A percentile compares a stretch with the other conserved stretches of the same genome.
Evolutionary conservation across 345 rosid species (phyloP).

Genomic region (Lepidium africanum): DNA sequence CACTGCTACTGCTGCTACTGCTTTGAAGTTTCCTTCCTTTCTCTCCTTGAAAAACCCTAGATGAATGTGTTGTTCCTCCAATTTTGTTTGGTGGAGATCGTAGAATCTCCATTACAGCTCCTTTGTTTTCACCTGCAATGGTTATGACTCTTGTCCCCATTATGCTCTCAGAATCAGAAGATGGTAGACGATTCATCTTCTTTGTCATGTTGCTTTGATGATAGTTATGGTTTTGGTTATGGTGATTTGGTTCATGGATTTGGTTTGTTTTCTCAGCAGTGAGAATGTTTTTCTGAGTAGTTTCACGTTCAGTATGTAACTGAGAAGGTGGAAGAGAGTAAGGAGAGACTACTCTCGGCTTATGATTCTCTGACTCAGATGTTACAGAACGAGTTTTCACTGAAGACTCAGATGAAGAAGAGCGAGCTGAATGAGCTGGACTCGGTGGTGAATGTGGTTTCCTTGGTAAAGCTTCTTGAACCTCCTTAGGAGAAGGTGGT

Average conservation of each 20-base stretch:
- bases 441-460: slow-evolving; percentile 32
- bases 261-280: slow-evolving; percentile 34
- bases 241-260: slow-evolving; percentile 19
- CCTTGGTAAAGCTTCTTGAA: slow-evolving; percentile 24
- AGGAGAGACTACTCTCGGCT: slow-evolving; percentile 64
- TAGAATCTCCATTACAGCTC: slow-evolving; percentile 75
- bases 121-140: slow-evolving; percentile 86
- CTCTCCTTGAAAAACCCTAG: slow-evolving; percentile 22
- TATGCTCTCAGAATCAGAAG: slow-evolving; percentile 34
- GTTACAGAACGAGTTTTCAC: slow-evolving; percentile 25
- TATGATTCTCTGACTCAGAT: slow-evolving; percentile 24
- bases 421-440: slow-evolving; percentile 13
- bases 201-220: slow-evolving; percentile 12
- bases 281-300: slow-evolving; percentile 55
- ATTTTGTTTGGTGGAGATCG: slow-evolving; percentile 39
- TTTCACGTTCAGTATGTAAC: slow-evolving; percentile 32
- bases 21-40: slow-evolving; percentile 21
- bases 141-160: slow-evolving; percentile 54
- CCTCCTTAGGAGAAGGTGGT: slow-evolving; percentile 25
- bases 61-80: slow-evolving; percentile 15
- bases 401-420: slow-evolving; percentile 1
- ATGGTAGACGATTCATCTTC: slow-evolving; percentile 22
- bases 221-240: not conserved
- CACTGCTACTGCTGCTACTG: slow-evolving; percentile 37
- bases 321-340: slow-evolving; percentile 64